Base-by-base conservation (phyloP, 257 asterid genomes). In the Anisodus acutangulus region DNA sequence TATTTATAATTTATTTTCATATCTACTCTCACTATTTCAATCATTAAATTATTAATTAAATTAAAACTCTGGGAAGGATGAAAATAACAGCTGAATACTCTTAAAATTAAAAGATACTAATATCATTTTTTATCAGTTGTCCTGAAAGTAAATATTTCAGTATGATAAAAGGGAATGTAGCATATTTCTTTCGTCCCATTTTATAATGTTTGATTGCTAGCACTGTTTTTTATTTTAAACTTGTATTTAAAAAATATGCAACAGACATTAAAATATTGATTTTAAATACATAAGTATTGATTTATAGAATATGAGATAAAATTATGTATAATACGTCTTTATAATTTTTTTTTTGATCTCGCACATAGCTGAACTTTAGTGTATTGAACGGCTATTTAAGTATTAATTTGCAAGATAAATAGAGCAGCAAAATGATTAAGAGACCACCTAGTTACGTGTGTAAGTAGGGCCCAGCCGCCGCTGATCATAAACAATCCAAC, bases 391-490 rank as follows among this genome's bases (percentile, higher is more conserved):
- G 26, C 26, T 22, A 22, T 22, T 31, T 31, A 31, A 31, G 35
- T 31, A 31, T 31, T 31, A 1, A 31, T 31, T 31, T 31, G 35
- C 35, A 31, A 1, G 2, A 31, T 31, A 31, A 31, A 31, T 31
- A 31, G 35, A 31, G 35, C 35, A 31, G 35, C 35, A 31, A 31
- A 31, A 31, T 31, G 35, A 31, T 31, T 31, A 31, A 31, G 35
- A 31, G 35, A 31, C 26, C 12, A 71, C 22, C 58, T 67, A 31
- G 35, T 67, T 31, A 31, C 35, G 35, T 4, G 41, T 43, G 57
- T 43, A 9, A n/a, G 79, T 71, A 9, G 80, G 80, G 43, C 60
- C 66, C 60, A 11, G 80, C 60, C 80, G 60, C 60, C 80, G 60
- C 19, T 31, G 19, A 35, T 67, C 9, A 3, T 49, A 74, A 5